Percentiles rank a stretch among this genome's conserved stretches.
Evolutionary conservation across 2,329 filamentous ascomycete species (phyloP).

Genomic region (Colletotrichum musae): DNA sequence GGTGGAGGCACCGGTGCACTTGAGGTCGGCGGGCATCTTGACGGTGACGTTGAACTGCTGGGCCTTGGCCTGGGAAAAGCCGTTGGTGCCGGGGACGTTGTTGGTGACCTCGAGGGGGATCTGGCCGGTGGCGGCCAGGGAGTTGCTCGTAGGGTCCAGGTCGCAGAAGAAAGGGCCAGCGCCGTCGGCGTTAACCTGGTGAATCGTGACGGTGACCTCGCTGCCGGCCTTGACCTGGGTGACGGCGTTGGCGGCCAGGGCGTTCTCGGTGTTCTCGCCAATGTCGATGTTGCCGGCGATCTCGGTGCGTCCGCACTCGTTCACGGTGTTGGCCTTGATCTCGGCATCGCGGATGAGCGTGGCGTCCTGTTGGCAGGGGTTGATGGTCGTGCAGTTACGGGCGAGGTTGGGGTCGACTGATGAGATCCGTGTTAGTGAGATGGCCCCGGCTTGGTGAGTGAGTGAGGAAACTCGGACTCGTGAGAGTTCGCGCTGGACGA

Average conservation of each 20-base stretch:
- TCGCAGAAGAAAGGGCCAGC: slow-evolving; percentile 70
- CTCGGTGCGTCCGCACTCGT: slow-evolving; percentile 75
- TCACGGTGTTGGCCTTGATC: slow-evolving; percentile 66
- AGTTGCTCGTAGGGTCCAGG: slow-evolving; percentile 63
- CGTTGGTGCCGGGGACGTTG: slow-evolving; percentile 72
- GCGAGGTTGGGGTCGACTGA: slow-evolving; percentile 68
- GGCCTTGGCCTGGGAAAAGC: slow-evolving; percentile 69
- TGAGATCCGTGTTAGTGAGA: slow-evolving; percentile 15
- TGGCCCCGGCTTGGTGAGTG: slow-evolving; percentile 20
- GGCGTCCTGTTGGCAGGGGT: slow-evolving; percentile 76
- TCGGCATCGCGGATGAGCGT: slow-evolving; percentile 74
- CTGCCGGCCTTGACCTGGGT: slow-evolving; percentile 65
- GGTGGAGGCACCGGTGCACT: slow-evolving; percentile 67
- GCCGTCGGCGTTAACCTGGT: slow-evolving; percentile 69
- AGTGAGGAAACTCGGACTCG: neutral
- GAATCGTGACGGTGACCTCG: slow-evolving; percentile 62
- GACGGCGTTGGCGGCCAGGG: slow-evolving; percentile 60
- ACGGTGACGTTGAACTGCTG: slow-evolving; percentile 71
- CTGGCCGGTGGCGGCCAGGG: slow-evolving; percentile 59
- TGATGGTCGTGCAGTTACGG: slow-evolving; percentile 74
- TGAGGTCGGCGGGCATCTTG: slow-evolving; percentile 63
- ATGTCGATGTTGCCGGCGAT: slow-evolving; percentile 74
- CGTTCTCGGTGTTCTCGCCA: slow-evolving; percentile 68
- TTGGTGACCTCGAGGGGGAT: slow-evolving; percentile 66
- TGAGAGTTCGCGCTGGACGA: neutral